Evolutionary conservation across 768 basidiomycete species (phyloP).

Genomic region (Pulveroboletus sp.): DNA sequence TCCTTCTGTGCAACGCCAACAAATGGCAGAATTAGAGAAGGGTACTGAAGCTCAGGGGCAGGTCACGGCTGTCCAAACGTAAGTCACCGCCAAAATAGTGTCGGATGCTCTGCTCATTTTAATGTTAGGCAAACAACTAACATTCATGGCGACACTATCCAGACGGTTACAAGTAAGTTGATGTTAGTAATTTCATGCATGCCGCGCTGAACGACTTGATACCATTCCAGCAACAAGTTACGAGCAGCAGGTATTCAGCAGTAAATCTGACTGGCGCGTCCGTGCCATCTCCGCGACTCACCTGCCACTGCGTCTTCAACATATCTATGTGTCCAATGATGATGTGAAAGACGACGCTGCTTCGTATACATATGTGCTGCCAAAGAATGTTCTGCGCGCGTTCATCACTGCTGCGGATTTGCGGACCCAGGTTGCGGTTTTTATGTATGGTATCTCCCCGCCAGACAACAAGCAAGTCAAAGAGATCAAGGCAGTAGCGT

Average conservation of each 20-base stretch:
- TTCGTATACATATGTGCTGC: constrained; percentile 91
- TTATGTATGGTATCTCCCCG: constrained; percentile 88
- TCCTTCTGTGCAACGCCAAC: constrained; percentile 92
- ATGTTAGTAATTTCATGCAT: not conserved
- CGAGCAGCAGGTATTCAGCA: constrained; percentile 97
- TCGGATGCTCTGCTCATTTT: constrained; percentile 3
- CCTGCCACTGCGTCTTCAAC: constrained; percentile 90
- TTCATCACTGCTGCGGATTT: constrained; percentile 93
- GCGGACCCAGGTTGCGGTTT: constrained; percentile 93
- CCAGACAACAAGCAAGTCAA: constrained; percentile 97
- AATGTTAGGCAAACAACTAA: constrained; percentile 82
- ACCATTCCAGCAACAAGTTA: constrained; percentile 76
- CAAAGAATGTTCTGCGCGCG: constrained; percentile 92
- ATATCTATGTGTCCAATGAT: constrained; percentile 98
- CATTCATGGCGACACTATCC: constrained; percentile 93
- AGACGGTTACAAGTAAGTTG: constrained; percentile 82
- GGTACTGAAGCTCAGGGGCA: constrained; percentile 90
- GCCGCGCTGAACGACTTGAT: constrained; percentile 1
- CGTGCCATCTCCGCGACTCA: constrained; percentile 97
- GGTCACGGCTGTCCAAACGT: constrained; percentile 93
- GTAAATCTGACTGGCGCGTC: constrained; percentile 99
- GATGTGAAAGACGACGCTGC: constrained; percentile 98
- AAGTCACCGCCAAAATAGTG: constrained; percentile 19
- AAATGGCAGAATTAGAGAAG: constrained; percentile 99
- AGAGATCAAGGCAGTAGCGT: constrained; percentile 96